phyloP scores from a whole-genome alignment of 2,329 filamentous ascomycete species.

The Penicillium glabrum region DNA sequence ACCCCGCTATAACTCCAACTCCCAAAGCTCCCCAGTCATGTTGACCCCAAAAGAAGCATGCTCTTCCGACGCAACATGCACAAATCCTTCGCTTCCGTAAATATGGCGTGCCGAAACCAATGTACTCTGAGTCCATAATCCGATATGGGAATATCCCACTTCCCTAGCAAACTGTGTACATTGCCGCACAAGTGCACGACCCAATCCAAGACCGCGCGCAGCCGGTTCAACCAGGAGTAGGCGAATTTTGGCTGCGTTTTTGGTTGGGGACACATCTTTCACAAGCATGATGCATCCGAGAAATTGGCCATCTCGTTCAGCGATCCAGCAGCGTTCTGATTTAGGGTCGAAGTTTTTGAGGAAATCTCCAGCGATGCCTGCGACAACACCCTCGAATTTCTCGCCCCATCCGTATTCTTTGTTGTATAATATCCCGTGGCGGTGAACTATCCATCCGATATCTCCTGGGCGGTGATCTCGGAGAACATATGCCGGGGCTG shows the following conservation, averaged over 20 bases:
- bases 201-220: slow-evolving; percentile 24
- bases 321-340: slow-evolving; percentile 28
- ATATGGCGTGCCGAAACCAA: slow-evolving; percentile 20
- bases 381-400: slow-evolving; percentile 20
- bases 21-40: slow-evolving; percentile 25
- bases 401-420: slow-evolving; percentile 22
- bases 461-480: slow-evolving; percentile 23
- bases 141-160: slow-evolving; percentile 20
- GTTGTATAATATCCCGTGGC: slow-evolving; percentile 22
- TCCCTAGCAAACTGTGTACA: slow-evolving; percentile 24
- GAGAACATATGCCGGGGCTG: slow-evolving; percentile 1
- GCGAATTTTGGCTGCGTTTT: slow-evolving; percentile 24
- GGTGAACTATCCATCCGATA: slow-evolving; percentile 24
- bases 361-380: slow-evolving; percentile 21
- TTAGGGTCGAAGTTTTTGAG: slow-evolving; percentile 18
- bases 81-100: slow-evolving; percentile 25
- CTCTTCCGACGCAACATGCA: slow-evolving; percentile 16
- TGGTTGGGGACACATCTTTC: slow-evolving; percentile 12
- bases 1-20: slow-evolving; percentile 12
- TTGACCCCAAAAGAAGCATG: slow-evolving; percentile 20
- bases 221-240: slow-evolving; percentile 26
- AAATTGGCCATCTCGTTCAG: slow-evolving; percentile 17
- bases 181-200: slow-evolving; percentile 16
- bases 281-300: slow-evolving; percentile 28
- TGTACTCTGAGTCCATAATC: slow-evolving; percentile 25